Evolutionary conservation across 768 basidiomycete genomes (phyloP).

Genomic region (Boletus eberwhitei): DNA sequence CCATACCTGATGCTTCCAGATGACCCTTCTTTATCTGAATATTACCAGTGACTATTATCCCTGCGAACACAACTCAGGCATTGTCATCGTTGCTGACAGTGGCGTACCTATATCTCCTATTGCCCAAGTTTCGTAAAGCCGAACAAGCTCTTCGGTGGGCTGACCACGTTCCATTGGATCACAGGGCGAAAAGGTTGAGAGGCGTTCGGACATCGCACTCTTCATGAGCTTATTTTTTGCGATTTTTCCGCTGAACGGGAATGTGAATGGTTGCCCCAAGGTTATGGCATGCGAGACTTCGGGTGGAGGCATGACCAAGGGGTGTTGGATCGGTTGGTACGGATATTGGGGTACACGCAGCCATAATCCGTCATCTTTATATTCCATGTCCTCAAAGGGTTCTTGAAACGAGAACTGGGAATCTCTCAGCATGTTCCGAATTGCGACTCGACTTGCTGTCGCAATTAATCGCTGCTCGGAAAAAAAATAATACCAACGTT

Average conservation of each 20-base stretch:
- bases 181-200: conserved; percentile 32
- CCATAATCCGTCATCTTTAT: conserved; percentile 17
- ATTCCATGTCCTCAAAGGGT: conserved; percentile 4
- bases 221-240: conserved; percentile 34
- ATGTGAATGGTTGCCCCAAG: conserved; percentile 24
- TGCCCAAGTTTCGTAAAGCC: conserved; percentile 35
- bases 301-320: conserved; percentile 13
- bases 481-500: conserved; percentile 1
- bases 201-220: conserved; percentile 35
- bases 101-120: conserved; percentile 29
- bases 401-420: conserved; percentile 10
- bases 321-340: conserved; percentile 11
- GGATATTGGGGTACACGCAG: conserved; percentile 13
- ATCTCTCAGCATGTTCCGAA: conserved; percentile 16
- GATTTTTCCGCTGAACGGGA: conserved; percentile 30
- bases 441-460: not conserved
- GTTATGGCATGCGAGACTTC: conserved; percentile 17
- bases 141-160: conserved; percentile 33
- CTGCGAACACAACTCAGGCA: conserved; percentile 15
- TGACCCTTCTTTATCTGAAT: conserved; percentile 35
- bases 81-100: not conserved
- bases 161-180: conserved; percentile 30
- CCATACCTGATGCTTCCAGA: conserved; percentile 33
- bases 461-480: not conserved
- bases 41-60: conserved; percentile 32